Conservation (phyloP, 2,329 filamentous ascomycete species). For the Macrophomina phaseolina region DNA sequence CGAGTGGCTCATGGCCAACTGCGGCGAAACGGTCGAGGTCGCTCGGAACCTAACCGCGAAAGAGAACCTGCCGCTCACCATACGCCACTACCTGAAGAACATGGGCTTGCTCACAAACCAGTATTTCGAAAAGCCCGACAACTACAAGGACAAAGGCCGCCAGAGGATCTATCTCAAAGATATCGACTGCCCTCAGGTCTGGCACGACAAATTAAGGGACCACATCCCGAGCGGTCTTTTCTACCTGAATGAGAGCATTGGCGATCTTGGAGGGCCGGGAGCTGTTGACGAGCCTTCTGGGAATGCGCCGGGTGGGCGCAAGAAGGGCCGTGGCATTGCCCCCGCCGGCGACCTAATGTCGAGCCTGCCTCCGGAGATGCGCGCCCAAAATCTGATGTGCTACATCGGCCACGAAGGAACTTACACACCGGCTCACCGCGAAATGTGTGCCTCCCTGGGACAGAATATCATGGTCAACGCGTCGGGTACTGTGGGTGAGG, state of each 20-base stretch:
- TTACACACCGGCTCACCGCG: conserved; percentile 90
- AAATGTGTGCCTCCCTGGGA: conserved; percentile 96
- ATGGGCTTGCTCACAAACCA: conserved; percentile 85
- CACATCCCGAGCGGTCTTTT: conserved; percentile 82
- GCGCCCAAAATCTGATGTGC: conserved; percentile 96
- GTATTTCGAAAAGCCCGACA: conserved; percentile 69
- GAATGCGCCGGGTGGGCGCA: conserved; percentile 49
- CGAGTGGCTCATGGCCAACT: conserved; percentile 78
- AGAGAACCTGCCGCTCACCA: conserved; percentile 80
- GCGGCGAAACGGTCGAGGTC: conserved; percentile 83
- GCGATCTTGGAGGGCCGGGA: conserved; percentile 61
- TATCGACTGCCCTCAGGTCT: conserved; percentile 89
- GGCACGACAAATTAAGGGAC: conserved; percentile 79
- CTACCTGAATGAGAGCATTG: conserved; percentile 84
- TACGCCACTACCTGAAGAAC: conserved; percentile 87
- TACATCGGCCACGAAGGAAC: conserved; percentile 98
- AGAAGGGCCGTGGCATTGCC: conserved; percentile 64
- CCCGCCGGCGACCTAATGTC: conserved; percentile 94
- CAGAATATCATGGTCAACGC: conserved; percentile 99
- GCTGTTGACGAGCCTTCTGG: conserved; percentile 55
- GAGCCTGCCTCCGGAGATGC: conserved; percentile 82
- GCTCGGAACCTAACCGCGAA: conserved; percentile 80
- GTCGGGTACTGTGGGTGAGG: conserved; percentile 66
- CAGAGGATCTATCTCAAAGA: conserved; percentile 96
- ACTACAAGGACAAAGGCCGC: conserved; percentile 77